Evolutionary conservation across 1,284 basidiomycete species (phyloP).

Genomic region (Stereum hirsutum): DNA sequence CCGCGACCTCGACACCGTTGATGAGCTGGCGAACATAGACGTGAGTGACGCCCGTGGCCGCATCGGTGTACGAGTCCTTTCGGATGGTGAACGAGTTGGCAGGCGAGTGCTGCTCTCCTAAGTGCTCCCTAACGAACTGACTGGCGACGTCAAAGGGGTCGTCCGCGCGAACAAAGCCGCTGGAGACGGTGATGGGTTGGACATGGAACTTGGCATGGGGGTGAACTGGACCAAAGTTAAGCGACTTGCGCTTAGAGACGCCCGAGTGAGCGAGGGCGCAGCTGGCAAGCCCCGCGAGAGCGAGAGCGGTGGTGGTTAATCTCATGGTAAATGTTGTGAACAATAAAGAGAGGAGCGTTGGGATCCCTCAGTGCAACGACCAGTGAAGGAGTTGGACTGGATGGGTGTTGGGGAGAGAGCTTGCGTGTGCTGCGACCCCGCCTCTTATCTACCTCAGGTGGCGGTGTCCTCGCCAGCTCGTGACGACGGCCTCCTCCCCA

Average conservation of each 20-base stretch:
- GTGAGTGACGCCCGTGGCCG: conserved; percentile 75
- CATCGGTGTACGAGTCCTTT: conserved; percentile 82
- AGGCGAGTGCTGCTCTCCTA: conserved; percentile 26
- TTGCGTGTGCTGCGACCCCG: not conserved
- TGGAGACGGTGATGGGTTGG: conserved; percentile 34
- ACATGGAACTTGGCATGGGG: conserved; percentile 63
- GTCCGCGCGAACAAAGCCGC: conserved; percentile 25
- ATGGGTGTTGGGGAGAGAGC: conserved; percentile 3
- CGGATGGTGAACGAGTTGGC: conserved; percentile 49
- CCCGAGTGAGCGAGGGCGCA: conserved; percentile 22
- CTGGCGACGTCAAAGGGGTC: conserved; percentile 54
- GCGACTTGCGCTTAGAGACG: conserved; percentile 56
- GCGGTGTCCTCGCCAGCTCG: too few relatives aligned
- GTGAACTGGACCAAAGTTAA: conserved; percentile 71
- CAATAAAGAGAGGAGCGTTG: not conserved
- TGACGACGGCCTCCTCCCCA: too few relatives aligned
- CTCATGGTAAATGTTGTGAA: conserved; percentile 16
- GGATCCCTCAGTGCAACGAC: conserved; percentile 3
- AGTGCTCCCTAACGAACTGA: conserved; percentile 44
- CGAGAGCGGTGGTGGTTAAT: conserved; percentile 23
- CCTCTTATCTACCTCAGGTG: conserved; percentile 1
- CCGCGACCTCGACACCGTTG: conserved; percentile 78
- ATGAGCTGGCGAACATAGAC: conserved; percentile 77
- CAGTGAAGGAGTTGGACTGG: conserved; percentile 9
- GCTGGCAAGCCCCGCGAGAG: conserved; percentile 25